phyloP scores from a whole-genome alignment of 331 rosid species.

The Erythrophleum ivorense region DNA sequence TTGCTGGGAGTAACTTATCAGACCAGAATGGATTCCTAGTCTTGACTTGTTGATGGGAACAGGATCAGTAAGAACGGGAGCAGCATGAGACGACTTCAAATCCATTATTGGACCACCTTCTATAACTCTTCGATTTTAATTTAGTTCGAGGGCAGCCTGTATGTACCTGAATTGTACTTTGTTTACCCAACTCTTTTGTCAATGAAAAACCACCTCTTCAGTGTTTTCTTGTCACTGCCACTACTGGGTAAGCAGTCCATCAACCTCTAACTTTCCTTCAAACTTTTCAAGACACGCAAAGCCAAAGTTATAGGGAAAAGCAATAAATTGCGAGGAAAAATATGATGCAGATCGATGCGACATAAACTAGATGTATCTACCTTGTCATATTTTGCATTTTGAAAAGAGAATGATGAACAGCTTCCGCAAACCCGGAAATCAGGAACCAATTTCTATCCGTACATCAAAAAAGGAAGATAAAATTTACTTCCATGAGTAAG shows the following conservation, averaged over 20 bases:
- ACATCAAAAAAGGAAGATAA: not conserved
- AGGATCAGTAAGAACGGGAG: conserved; percentile 79
- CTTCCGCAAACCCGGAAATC: conserved; percentile 19
- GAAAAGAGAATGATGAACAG: conserved; percentile 9
- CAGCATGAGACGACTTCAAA: conserved; percentile 66
- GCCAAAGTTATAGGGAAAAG: not conserved
- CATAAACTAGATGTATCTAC: conserved; percentile 35
- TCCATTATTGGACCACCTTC: conserved; percentile 55
- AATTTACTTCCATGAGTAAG: too few relatives aligned
- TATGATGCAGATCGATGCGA: not conserved
- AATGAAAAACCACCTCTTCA: conserved; percentile 88
- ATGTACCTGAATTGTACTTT: not conserved
- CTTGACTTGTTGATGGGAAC: conserved; percentile 77
- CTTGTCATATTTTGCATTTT: conserved; percentile 54
- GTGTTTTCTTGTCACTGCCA: conserved; percentile 66
- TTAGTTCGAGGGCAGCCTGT: too few relatives aligned
- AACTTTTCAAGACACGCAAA: conserved; percentile 36
- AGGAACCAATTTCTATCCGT: not conserved
- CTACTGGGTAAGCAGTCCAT: conserved; percentile 79
- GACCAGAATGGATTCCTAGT: conserved; percentile 60
- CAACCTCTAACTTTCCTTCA: conserved; percentile 61
- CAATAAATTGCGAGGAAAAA: not conserved
- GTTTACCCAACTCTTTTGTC: conserved; percentile 81
- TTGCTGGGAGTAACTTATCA: conserved; percentile 61
- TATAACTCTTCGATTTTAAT: not conserved